Conservation (phyloP, 305 asterid species). For the Andrographis paniculata region DNA sequence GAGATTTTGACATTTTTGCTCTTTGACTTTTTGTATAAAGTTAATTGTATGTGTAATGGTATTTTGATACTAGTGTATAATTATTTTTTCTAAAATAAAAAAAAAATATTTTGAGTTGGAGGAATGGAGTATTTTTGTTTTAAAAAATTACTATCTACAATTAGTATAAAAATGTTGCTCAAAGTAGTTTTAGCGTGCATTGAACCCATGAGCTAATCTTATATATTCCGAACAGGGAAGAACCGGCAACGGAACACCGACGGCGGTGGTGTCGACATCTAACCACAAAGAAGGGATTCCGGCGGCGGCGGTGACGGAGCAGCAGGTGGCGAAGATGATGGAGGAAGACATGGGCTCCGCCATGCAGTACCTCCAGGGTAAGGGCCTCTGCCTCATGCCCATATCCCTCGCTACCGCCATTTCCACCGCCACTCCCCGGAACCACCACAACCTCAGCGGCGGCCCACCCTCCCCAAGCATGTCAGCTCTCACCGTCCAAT, state of each 20-base stretch:
- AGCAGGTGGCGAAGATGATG: constrained; percentile 81
- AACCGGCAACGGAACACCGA: constrained; percentile 41
- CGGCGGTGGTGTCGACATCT: constrained; percentile 42
- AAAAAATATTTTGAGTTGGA: no score
- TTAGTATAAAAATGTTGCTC: no score
- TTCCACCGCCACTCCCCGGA: constrained; percentile 51
- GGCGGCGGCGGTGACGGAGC: constrained; percentile 63
- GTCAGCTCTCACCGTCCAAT: constrained; percentile 71
- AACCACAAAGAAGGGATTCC: no score
- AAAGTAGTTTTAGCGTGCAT: no score
- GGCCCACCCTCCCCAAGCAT: constrained; percentile 58
- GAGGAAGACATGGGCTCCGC: constrained; percentile 95
- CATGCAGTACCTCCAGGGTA: constrained; percentile 90
- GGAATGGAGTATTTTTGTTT: no score
- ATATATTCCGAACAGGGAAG: constrained; percentile 38
- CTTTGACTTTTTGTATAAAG: no score
- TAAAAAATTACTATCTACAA: no score
- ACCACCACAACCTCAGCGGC: constrained; percentile 12
- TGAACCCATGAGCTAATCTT: no score
- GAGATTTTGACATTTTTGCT: no score
- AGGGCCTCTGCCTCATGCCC: constrained; percentile 91
- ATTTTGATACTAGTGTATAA: no score
- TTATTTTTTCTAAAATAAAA: no score
- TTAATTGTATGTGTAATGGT: no score
- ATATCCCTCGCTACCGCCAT: constrained; percentile 78